Evolutionary conservation across 2,329 filamentous ascomycete species (phyloP), one percentile per base, ranked within the genome.

Genomic region (Hyphodiscus sp.): DNA sequence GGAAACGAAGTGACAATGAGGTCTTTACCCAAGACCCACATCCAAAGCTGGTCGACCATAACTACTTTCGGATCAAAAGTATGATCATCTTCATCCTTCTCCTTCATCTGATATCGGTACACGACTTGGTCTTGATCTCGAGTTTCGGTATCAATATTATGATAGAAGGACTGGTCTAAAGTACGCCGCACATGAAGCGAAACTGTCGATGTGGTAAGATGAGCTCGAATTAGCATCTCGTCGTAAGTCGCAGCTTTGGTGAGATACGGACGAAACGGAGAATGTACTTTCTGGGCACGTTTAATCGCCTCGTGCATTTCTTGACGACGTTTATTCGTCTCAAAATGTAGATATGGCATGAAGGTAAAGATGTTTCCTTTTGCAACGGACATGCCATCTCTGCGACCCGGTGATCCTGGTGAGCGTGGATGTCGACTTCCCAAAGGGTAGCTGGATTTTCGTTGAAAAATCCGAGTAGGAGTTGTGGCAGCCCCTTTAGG

Each of bases 21-120:
- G 20, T 60, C 52, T 53, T 66, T 60, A 23, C 72, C 71, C 0
- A 74, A 55, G 20, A 74, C 65, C 71, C 71, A 74, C 65, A 75
- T 66, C 72, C 73, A 75, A 0, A 74, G 64, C 49, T 75, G 72
- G 41, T 74, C 73, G 1, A 74, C 71, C 72, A 74, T 75, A 6
- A 74, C 55, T 2, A 74, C 59, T 16, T 60, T 61, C 6, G 62
- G 61, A 43, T 64, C 56, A 33, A 55, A 38, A n/a, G 33, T 10
- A 38, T 38, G 33, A 13, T 41, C 38, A 46, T 45, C 29, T 41
- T 45, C 19, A 45, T 18, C 51, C 44, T 50, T 53, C 13, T 51
- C 52, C 47, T 55, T 61, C 4, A 56, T 20, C 45, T 63, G 61
- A 49, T 64, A 64, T 4, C 63, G 62, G 46, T 60, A 62, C 5